Base-by-base conservation (phyloP, 2,329 filamentous ascomycete species). In the Aspergillus piperis region DNA sequence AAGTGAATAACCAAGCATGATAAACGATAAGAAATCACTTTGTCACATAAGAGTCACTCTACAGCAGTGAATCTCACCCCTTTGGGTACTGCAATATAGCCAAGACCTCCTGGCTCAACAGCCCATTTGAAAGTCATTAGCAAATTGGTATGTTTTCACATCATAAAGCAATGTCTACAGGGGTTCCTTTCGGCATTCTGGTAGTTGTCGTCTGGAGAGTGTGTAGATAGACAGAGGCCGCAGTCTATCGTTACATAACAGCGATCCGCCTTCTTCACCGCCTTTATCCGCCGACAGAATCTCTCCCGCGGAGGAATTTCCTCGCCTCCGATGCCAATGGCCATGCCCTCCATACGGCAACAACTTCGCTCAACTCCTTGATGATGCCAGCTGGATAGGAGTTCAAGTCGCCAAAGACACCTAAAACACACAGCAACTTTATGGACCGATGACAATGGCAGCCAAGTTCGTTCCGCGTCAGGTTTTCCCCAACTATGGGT, bases 401-500 rank as follows among this genome's bases (percentile, higher is more conserved):
- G 23, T 50, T 25, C 47, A 21, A 27, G 61, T 48, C 57, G 10
- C 11, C 25, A 15, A 13, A 44, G 38, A 39, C 42, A 52, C 27
- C 27, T 23, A 5, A 6, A 52, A n/a, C 42, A 52, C 8, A 30
- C 8, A 11, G 32, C 36, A n/a, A n/a, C 5, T 51, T 23, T 10
- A 30, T 27, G 47, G n/a, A 21, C 8, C 23, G 39, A 39, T 52
- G 48, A 63, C 59, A 58, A 71, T 70, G 67, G 65, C 66, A 23
- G 63, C 76, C 51, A 70, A 74, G 41, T 96, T 98, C 78, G 76
- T 89, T 44, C 91, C 95, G 25, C 91, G 94, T 68, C 75, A 81
- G 65, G 78, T 80, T 56, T 98, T 96, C 76, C 87, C 89, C 41
- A 81, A 88, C 47, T 89, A 94, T 70, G 80, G 83, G 57, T 90